Percentiles rank a stretch among this genome's conserved stretches.
Conservation (phyloP, 192 early-diverging fungal genomes). For the Dissophora ornata region DNA sequence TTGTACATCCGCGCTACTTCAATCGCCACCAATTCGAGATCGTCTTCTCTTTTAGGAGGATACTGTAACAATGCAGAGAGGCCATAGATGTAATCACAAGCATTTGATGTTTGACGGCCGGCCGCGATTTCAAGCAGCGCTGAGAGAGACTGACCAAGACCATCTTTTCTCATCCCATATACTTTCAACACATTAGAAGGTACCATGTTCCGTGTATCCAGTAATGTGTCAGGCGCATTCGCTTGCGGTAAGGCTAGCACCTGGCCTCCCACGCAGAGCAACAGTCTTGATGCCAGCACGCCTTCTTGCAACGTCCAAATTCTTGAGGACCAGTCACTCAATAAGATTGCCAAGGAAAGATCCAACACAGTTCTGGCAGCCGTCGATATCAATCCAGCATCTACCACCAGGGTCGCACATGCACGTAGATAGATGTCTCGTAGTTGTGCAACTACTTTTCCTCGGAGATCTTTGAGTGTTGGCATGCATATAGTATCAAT, state of each 20-base stretch:
- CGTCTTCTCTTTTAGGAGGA: not conserved
- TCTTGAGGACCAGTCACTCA: constrained; percentile 21
- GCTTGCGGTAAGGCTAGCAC: constrained; percentile 15
- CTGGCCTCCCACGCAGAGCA: constrained; percentile 9
- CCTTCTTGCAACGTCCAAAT: constrained; percentile 18
- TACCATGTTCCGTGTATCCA: not conserved
- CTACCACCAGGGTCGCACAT: constrained; percentile 9
- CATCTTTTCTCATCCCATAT: constrained; percentile 7
- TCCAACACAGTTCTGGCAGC: constrained; percentile 4
- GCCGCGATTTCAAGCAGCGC: not conserved
- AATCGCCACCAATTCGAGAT: constrained; percentile 10
- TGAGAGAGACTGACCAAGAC: not conserved
- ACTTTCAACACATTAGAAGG: not conserved
- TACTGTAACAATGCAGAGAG: constrained; percentile 15
- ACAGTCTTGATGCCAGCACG: constrained; percentile 17
- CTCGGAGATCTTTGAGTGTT: not conserved
- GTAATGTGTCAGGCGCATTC: not conserved
- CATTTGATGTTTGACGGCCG: constrained; percentile 15
- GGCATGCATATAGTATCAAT: not conserved
- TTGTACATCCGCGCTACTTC: constrained; percentile 12
- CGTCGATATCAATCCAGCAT: constrained; percentile 17
- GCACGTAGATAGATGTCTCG: constrained; percentile 14
- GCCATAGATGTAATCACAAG: constrained; percentile 7
- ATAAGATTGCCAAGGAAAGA: constrained; percentile 9
- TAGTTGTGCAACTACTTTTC: constrained; percentile 6